Base-by-base conservation (phyloP, 2,329 filamentous ascomycete species). In the Sarocladium brachiariae region DNA sequence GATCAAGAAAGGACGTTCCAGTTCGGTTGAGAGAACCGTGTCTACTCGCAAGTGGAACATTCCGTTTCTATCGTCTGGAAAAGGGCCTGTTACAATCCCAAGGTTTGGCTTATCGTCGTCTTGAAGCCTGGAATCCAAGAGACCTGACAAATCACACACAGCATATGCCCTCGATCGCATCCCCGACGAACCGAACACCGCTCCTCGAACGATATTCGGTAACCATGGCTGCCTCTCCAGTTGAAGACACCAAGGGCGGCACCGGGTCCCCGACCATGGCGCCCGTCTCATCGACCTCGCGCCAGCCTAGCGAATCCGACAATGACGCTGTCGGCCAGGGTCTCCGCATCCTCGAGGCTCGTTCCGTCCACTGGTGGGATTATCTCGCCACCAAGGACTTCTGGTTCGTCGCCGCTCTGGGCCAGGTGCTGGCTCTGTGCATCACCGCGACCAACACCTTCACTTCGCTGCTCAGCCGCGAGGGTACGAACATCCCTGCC, bases 371-470 rank as follows among this genome's bases (percentile, higher is more conserved):
- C 56, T 85, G 81, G 81, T 85, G 79, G 69, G 77, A 85, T 38
- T 97, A 93, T 70, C 74, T 97, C 55, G 78, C 76, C 59, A 96
- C 91, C 10, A 77, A 77, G 61, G 88, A 96, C 64, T 97, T 99
- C 65, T 97, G 89, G 81, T 72, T 89, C 58, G 83, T 95, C 38
- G 74, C 97, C 59, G 53, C 81, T 46, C 71, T 97, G 53, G 90
- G 90, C 53, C 91, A 96, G 76, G 67, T 90, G 49, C 82, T 96
- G 39, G 83, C 91, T 4, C 81, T 99, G 53, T 91, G 89, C 72
- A 93, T 95, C 69, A 96, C 91, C 1, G 83, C 81, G 25, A 96
- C 91, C 48, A 96, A 95, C 74, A 97, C 93, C 45, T 89, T 97
- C 63, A 88, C 86, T 33, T 81, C 78, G 23, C 80, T 96, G 51